These are phyloP conservation scores for Trichoderma endophyticum DNA, from an alignment of 2,329 filamentous ascomycete species.

Conservation along the genomic window DNA sequence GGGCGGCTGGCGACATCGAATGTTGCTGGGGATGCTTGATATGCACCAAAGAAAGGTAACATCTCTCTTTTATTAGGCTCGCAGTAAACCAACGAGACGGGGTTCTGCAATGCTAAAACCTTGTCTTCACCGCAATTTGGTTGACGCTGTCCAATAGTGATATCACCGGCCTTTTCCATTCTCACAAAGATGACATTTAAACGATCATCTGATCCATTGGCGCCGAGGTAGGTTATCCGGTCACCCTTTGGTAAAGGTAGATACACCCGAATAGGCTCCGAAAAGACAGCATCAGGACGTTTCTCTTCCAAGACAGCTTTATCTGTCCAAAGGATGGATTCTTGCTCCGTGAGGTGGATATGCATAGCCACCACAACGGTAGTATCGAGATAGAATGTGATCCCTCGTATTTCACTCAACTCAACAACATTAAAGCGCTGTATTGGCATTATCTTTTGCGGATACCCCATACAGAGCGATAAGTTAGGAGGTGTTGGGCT, in stretches of 20 bases:
- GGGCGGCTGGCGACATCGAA: not conserved
- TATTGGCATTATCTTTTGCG: not conserved
- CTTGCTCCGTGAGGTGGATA: not conserved
- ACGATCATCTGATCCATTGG: not conserved
- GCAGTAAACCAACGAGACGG: not conserved
- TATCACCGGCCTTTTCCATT: not conserved
- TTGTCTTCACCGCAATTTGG: not conserved
- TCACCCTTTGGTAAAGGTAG: not conserved
- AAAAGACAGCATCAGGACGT: not conserved
- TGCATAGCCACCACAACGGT: not conserved
- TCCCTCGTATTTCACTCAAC: not conserved
- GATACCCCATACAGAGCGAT: not conserved
- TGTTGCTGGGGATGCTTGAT: not conserved
- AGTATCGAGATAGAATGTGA: not conserved
- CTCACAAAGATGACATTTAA: not conserved
- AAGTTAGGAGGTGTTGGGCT: not conserved
- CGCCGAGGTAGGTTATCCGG: not conserved
- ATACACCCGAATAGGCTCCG: not conserved
- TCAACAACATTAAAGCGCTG: not conserved
- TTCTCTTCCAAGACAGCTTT: not conserved
- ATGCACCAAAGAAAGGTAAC: not conserved
- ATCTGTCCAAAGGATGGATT: not conserved
- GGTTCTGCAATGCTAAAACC: not conserved
- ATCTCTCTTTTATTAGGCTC: not conserved
- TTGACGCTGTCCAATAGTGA: not conserved